Evolutionary conservation across 495 filamentous ascomycete genomes (phyloP).

Genomic region (Neurospora sp.): DNA sequence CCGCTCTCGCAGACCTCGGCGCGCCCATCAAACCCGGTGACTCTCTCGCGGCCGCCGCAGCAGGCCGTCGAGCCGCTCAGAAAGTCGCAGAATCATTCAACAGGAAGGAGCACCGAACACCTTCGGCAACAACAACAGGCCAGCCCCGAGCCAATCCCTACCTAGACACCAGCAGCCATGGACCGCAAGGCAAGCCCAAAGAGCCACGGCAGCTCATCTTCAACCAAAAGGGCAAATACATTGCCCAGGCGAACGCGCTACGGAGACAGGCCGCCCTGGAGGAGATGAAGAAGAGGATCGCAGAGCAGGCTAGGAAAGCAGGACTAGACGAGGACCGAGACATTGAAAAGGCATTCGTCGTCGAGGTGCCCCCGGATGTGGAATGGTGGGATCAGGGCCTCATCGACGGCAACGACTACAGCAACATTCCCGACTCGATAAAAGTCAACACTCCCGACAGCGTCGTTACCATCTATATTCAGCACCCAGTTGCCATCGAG

Average conservation of each 20-base stretch:
- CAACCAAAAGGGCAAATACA: slow-evolving; percentile 96
- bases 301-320: slow-evolving; percentile 69
- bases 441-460: slow-evolving; percentile 71
- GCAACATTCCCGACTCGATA: slow-evolving; percentile 51
- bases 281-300: slow-evolving; percentile 88
- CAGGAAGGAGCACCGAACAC: slow-evolving; percentile 23
- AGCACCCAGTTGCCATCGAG: slow-evolving; percentile 87
- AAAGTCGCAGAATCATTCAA: slow-evolving; percentile 6
- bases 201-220: slow-evolving; percentile 70
- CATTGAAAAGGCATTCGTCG: slow-evolving; percentile 76
- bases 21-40: slow-evolving; percentile 45
- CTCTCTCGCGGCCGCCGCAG: slow-evolving; percentile 9
- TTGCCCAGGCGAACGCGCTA: slow-evolving; percentile 80
- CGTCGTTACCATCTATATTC: slow-evolving; percentile 80
- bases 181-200: slow-evolving; percentile 50
- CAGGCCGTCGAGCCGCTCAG: slow-evolving; percentile 18
- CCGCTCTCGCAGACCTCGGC: slow-evolving; percentile 67
- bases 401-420: slow-evolving; percentile 63
- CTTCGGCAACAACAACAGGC: slow-evolving; percentile 22
- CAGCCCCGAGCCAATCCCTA: slow-evolving; percentile 63
- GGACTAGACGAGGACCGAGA: slow-evolving; percentile 87
- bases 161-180: slow-evolving; percentile 63
- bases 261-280: slow-evolving; percentile 81
- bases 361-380: slow-evolving; percentile 76
- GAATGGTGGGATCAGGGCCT: slow-evolving; percentile 98